Evolutionary conservation across 208 protist species (phyloP), one percentile per base, ranked within the genome.

Genomic region (Wallacemonas sp.): DNA sequence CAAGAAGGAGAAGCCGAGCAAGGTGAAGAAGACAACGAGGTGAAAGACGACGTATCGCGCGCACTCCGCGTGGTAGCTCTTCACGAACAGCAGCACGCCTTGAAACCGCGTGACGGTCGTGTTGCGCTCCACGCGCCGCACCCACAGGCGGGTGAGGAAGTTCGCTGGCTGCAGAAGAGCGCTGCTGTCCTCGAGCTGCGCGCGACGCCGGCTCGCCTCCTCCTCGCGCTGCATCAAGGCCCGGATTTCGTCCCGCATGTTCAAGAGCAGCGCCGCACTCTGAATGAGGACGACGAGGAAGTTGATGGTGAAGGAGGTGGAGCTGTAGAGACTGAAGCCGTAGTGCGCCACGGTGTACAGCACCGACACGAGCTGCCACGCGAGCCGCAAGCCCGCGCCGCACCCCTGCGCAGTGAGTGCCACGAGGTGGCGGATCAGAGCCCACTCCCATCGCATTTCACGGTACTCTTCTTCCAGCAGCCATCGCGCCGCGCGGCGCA

Each of bases 1-100:
- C 47, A 96, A 56, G 19, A 91, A 76, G 0, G 83, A 92, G 8
- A 93, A 70, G 0, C 87, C 90, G 23, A 92, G 61, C 0, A 96
- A 61, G 26, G 81, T 74, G 21, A 87, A 44, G 33, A 78, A 5
- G 0, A 80, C 17, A 0, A 78, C 65, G 32, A 72, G 21, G 58
- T 96, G 90, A 0, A 74, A 65, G 3, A 89, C 43, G 24, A 86
- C 47, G 70, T 96, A 96, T 6, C 56, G 46, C 46, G 77, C 44
- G n/a, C 66, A 78, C 1, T 57, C 55, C 19, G 77, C 33, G 39
- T 81, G 76, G 57, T 95, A 78, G 3, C 79, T 66, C 24, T 64
- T 71, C 23, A 80, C 60, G 43, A 95, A 85, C n/a, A 76, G 65
- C 30, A 48, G 38, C 23, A 90, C 32, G 54, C 77, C 82, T 17